These are phyloP conservation scores for Xylaria multiplex DNA, from an alignment of 2,329 filamentous ascomycete species.

Conservation along the genomic window DNA sequence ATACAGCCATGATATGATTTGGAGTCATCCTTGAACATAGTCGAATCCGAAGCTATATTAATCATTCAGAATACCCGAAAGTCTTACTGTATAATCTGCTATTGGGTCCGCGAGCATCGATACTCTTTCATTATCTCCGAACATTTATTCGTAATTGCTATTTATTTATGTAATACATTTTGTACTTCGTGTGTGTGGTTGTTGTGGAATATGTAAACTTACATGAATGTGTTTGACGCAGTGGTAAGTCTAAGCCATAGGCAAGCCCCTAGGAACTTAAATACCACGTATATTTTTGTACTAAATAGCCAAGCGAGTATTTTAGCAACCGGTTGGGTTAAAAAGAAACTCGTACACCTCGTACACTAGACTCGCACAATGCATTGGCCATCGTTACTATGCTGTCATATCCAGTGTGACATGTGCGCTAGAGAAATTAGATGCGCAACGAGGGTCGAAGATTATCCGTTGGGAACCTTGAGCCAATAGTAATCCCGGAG, in stretches of 20 bases:
- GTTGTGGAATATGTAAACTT: too few species aligned
- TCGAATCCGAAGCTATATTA: conserved; percentile 9
- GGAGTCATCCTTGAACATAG: conserved; percentile 10
- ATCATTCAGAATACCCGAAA: neutral
- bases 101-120: neutral
- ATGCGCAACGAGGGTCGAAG: conserved; percentile 21
- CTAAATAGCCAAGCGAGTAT: too few species aligned
- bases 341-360: too few species aligned
- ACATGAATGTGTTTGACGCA: neutral
- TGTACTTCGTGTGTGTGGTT: too few species aligned
- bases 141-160: neutral
- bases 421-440: conserved; percentile 16
- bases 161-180: neutral
- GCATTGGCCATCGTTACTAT: neutral
- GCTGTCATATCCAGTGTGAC: conserved; percentile 20
- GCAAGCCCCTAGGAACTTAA: neutral
- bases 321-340: too few species aligned
- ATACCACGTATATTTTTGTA: too few species aligned
- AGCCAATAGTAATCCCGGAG: conserved; percentile 27
- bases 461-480: conserved; percentile 23
- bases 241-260: too few species aligned
- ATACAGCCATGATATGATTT: conserved; percentile 30
- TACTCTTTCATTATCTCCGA: too few species aligned
- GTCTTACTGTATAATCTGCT: neutral
- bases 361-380: conserved; percentile 6